These are phyloP conservation scores for Pelargonium cotyledonis DNA, from an alignment of 441 rosid species.

Conservation along the genomic window DNA sequence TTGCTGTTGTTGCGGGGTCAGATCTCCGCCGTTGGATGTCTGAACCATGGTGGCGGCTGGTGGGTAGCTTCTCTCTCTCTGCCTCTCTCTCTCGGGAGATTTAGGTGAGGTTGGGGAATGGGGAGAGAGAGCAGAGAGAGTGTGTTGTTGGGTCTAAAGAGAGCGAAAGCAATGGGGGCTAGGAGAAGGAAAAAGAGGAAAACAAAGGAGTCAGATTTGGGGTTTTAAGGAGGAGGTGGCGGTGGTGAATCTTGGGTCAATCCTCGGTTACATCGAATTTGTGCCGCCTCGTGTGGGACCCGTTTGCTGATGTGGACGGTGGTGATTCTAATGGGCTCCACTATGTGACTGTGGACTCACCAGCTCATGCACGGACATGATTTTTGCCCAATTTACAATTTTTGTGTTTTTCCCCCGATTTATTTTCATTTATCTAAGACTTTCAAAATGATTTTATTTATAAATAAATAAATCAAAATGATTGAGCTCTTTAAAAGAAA, in stretches of 20 bases:
- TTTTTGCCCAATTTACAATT: too few species aligned
- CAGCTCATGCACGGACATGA: too few species aligned
- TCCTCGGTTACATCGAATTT: not conserved
- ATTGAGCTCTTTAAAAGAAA: too few species aligned
- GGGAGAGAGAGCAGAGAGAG: not conserved
- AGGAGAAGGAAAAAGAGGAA: not conserved
- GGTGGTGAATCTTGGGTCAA: not conserved
- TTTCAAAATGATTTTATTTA: too few species aligned
- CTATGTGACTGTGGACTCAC: too few species aligned
- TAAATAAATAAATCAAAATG: too few species aligned
- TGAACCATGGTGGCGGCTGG: constrained; percentile 2
- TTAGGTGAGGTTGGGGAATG: not conserved
- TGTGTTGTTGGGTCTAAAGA: too few species aligned
- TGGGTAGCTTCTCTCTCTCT: not conserved
- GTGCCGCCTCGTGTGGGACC: not conserved
- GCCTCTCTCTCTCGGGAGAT: not conserved
- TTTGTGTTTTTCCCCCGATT: too few species aligned
- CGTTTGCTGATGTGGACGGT: not conserved
- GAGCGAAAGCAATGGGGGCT: not conserved
- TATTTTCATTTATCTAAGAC: too few species aligned
- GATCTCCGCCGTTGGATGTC: constrained; percentile 52
- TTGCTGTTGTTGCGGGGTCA: constrained; percentile 26
- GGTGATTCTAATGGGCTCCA: not conserved
- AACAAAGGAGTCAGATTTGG: not conserved
- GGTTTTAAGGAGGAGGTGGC: not conserved